These are phyloP conservation scores for Sclerotinia glacialis DNA, from an alignment of 2,329 filamentous ascomycete species.

Conservation along the genomic window DNA sequence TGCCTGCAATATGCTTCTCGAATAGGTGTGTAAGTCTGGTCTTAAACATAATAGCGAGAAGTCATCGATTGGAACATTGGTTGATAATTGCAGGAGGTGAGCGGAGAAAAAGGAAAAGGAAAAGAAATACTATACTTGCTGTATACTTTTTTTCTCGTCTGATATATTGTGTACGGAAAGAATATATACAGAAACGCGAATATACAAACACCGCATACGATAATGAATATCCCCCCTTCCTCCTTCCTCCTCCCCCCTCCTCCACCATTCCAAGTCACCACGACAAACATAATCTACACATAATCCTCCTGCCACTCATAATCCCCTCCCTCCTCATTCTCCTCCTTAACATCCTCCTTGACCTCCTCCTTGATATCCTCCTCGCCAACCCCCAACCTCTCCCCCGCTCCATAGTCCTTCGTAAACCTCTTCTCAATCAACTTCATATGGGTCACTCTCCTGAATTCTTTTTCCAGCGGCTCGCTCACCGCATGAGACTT, in stretches of 20 bases:
- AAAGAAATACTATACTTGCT: no score
- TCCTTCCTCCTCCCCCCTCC: no score
- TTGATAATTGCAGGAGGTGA: no score
- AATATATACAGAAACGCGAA: not conserved
- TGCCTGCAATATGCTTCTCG: no score
- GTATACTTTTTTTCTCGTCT: not conserved
- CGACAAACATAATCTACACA: not conserved
- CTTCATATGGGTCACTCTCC: constrained; percentile 13
- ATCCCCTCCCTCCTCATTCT: not conserved
- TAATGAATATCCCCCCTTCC: not conserved
- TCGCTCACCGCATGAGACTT: not conserved
- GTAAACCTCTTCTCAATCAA: constrained; percentile 1
- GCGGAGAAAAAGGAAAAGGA: no score
- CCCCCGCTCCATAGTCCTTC: not conserved
- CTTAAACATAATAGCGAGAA: no score
- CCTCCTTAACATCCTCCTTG: not conserved
- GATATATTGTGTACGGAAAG: not conserved
- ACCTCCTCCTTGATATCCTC: not conserved
- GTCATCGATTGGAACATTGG: no score
- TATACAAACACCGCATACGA: not conserved
- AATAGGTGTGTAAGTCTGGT: no score
- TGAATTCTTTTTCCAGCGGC: not conserved
- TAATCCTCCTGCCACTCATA: constrained; percentile 15
- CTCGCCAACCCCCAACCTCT: not conserved
- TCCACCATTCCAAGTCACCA: not conserved